Percentiles rank a stretch among this genome's conserved stretches.
phyloP scores from a whole-genome alignment of 306 rosid species.

The Mimosa pudica region DNA sequence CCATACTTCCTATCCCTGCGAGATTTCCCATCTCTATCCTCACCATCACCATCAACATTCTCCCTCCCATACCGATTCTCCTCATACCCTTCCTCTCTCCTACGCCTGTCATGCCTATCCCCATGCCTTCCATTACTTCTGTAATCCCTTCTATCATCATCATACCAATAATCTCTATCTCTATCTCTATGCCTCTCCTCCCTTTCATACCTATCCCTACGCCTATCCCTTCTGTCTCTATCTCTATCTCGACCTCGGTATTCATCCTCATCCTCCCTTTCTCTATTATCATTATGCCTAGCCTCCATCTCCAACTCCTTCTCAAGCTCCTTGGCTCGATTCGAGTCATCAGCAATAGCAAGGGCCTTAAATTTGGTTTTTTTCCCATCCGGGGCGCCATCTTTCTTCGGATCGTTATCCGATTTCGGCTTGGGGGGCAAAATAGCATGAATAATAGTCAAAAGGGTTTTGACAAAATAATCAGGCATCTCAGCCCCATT shows the following conservation, averaged over 20 bases:
- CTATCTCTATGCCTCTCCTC: constrained; percentile 28
- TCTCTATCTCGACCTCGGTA: constrained; percentile 24
- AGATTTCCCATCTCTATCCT: constrained; percentile 39
- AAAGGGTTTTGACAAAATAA: constrained; percentile 62
- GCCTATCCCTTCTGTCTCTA: constrained; percentile 37
- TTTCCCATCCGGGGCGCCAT: constrained; percentile 43
- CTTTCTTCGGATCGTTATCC: constrained; percentile 48
- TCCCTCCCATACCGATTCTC: constrained; percentile 46
- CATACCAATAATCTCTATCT: constrained; percentile 31
- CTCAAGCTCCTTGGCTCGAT: constrained; percentile 61
- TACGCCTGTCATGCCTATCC: constrained; percentile 35
- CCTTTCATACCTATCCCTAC: constrained; percentile 38
- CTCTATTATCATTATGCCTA: constrained; percentile 31
- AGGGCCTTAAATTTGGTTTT: constrained; percentile 57
- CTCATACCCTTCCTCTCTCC: constrained; percentile 42
- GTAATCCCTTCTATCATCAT: constrained; percentile 30
- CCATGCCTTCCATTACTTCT: constrained; percentile 30
- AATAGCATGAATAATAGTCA: constrained; percentile 68
- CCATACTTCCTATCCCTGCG: constrained; percentile 34
- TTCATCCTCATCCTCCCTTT: constrained; percentile 37
- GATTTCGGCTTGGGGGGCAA: constrained; percentile 60
- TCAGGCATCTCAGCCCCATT: constrained; percentile 78
- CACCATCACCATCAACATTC: constrained; percentile 36
- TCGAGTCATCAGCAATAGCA: constrained; percentile 61
- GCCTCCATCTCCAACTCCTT: constrained; percentile 67